These are phyloP conservation scores for Lipomyces sp. DNA, from an alignment of 805 yeast genomes.

Conservation along the genomic window DNA sequence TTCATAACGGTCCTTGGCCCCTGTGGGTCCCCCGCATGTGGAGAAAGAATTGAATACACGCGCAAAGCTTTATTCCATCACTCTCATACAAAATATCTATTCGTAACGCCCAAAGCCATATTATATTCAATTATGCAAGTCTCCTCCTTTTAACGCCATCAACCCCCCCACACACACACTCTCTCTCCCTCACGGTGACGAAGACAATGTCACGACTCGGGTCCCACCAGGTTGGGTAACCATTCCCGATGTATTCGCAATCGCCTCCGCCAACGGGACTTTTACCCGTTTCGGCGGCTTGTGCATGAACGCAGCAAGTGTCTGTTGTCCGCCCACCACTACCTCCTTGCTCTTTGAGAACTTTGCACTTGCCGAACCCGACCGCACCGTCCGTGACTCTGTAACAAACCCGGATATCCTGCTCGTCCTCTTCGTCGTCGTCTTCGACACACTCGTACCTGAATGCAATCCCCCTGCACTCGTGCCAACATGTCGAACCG, in stretches of 20 bases:
- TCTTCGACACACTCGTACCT: background rate
- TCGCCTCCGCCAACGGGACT: background rate
- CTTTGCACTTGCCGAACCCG: background rate
- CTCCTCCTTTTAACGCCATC: no score
- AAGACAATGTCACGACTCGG: slow-evolving; percentile 2
- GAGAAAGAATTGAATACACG: no score
- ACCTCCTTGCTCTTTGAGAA: background rate
- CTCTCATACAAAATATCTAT: background rate
- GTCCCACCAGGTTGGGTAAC: background rate
- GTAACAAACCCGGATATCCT: background rate
- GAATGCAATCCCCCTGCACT: background rate
- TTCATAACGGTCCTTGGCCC: no score
- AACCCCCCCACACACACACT: no score
- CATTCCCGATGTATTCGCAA: background rate
- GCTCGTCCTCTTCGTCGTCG: background rate
- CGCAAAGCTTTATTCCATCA: no score
- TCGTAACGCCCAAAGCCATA: background rate
- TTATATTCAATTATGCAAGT: no score
- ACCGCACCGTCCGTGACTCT: background rate
- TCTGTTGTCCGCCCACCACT: background rate
- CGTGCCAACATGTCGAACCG: background rate
- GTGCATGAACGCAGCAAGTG: background rate
- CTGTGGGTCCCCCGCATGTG: no score
- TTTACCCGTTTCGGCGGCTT: background rate
- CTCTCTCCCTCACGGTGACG: background rate